These are phyloP conservation scores for Symbiodinium natans DNA, from an alignment of 73 alveolate genomes.

Conservation along the genomic window DNA sequence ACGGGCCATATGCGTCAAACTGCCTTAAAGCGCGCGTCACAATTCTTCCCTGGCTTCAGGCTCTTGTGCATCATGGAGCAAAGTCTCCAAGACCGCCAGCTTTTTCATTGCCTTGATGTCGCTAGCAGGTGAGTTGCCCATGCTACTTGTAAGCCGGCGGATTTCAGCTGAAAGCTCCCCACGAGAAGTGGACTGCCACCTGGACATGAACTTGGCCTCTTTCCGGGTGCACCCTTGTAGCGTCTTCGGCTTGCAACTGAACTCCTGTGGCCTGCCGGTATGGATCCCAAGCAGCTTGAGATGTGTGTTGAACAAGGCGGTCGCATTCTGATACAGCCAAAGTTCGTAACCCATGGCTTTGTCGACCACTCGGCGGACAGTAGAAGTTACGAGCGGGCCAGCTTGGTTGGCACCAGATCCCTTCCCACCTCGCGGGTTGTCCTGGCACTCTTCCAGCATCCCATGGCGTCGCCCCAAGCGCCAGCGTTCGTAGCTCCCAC, in stretches of 20 bases:
- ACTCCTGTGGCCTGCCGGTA: not conserved
- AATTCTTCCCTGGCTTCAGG: not conserved
- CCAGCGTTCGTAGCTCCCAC: conserved; percentile 33
- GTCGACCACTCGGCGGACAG: conserved; percentile 24
- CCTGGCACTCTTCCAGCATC: conserved; percentile 28
- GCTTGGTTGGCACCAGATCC: conserved; percentile 41
- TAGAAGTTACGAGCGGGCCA: not conserved
- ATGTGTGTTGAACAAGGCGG: not conserved
- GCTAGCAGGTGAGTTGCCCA: not conserved
- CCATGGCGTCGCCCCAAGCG: conserved; percentile 25
- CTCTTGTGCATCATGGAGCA: not conserved
- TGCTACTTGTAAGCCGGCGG: not conserved
- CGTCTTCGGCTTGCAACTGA: not conserved
- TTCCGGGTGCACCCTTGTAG: not conserved
- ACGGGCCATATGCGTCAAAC: too few relatives aligned
- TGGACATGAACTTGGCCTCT: not conserved
- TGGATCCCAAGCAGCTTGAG: not conserved
- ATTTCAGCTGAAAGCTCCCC: not conserved
- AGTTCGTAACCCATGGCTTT: conserved; percentile 51
- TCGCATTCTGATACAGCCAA: conserved; percentile 38
- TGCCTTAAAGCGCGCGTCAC: too few relatives aligned
- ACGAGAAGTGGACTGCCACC: not conserved
- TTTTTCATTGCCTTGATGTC: conserved; percentile 34
- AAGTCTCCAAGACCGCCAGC: not conserved
- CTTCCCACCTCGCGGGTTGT: not conserved